A percentile compares a stretch with the other conserved stretches of the same genome.
These are phyloP conservation scores for Apiospora sp. DNA, from an alignment of 2,329 filamentous ascomycete genomes.

Conservation along the genomic window DNA sequence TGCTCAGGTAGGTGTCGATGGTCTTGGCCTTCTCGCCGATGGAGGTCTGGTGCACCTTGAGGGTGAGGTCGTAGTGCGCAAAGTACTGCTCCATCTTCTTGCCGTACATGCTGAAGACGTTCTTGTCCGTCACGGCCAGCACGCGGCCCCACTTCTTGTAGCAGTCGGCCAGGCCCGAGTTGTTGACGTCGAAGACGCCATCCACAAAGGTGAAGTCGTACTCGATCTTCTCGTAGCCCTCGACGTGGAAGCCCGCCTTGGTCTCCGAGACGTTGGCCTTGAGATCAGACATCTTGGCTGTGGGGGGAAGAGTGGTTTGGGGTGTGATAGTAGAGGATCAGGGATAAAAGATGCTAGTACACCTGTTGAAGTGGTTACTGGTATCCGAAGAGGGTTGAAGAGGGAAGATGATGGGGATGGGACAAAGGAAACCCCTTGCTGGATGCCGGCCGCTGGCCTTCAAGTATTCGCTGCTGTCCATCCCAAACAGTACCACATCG, in stretches of 20 bases:
- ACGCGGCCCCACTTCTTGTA: conserved; percentile 72
- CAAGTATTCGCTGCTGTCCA: not conserved
- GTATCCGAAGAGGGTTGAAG: not conserved
- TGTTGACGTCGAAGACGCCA: conserved; percentile 68
- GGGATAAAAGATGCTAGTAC: not conserved
- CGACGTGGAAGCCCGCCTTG: conserved; percentile 71
- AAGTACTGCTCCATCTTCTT: conserved; percentile 73
- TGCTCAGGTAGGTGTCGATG: conserved; percentile 72
- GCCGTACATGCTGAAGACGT: conserved; percentile 75
- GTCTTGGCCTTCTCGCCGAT: conserved; percentile 80
- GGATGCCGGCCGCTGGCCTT: not conserved
- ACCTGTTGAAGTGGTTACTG: not conserved
- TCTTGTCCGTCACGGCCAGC: conserved; percentile 74
- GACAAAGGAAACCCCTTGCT: not conserved
- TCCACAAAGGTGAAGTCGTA: conserved; percentile 80
- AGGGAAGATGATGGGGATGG: not conserved
- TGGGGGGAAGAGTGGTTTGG: not conserved
- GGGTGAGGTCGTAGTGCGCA: conserved; percentile 65
- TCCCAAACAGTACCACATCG: not conserved
- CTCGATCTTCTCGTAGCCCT: conserved; percentile 78
- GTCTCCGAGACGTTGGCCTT: conserved; percentile 72
- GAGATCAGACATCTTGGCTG: conserved; percentile 69
- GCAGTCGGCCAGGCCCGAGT: conserved; percentile 68
- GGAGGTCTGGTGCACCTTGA: conserved; percentile 75
- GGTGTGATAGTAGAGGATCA: not conserved